phyloP scores from a whole-genome alignment of 345 rosid genomes.

The Punica granatum region DNA sequence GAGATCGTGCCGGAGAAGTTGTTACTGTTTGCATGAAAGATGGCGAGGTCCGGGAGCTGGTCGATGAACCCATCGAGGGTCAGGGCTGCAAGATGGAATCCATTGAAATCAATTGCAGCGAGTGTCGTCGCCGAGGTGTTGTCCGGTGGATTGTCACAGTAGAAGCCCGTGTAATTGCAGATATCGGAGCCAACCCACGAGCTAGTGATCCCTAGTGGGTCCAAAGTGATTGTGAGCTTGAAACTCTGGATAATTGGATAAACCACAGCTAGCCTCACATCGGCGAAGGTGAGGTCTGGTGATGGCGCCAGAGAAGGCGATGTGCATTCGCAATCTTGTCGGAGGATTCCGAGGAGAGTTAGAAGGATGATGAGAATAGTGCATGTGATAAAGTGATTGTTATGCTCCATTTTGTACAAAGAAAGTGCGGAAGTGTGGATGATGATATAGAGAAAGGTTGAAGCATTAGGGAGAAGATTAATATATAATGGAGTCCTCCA shows the following conservation, averaged over 20 bases:
- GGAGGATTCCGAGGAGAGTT: neutral
- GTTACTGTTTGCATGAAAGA: slow-evolving; percentile 51
- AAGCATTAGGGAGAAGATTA: neutral
- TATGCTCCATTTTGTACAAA: neutral
- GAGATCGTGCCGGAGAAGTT: slow-evolving; percentile 30
- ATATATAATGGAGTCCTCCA: neutral
- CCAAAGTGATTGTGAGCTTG: slow-evolving; percentile 25
- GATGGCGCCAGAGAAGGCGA: neutral
- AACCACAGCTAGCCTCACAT: neutral
- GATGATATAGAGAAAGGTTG: neutral
- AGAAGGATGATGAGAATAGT: neutral
- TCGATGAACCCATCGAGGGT: slow-evolving; percentile 34
- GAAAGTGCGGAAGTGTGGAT: neutral
- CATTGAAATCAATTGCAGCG: slow-evolving; percentile 34
- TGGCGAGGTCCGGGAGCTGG: slow-evolving; percentile 38
- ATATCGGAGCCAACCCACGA: slow-evolving; percentile 34
- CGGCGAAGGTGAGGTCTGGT: neutral
- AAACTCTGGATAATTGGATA: neutral
- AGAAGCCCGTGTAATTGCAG: slow-evolving; percentile 36
- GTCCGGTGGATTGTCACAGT: slow-evolving; percentile 31
- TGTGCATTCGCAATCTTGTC: neutral
- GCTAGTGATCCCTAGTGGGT: slow-evolving; percentile 23
- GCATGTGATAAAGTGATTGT: neutral
- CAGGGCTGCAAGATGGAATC: slow-evolving; percentile 24
- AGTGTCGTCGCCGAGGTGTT: slow-evolving; percentile 28